Evolutionary conservation across 2,329 filamentous ascomycete genomes (phyloP).

Genomic region (Claviceps maximensis): DNA sequence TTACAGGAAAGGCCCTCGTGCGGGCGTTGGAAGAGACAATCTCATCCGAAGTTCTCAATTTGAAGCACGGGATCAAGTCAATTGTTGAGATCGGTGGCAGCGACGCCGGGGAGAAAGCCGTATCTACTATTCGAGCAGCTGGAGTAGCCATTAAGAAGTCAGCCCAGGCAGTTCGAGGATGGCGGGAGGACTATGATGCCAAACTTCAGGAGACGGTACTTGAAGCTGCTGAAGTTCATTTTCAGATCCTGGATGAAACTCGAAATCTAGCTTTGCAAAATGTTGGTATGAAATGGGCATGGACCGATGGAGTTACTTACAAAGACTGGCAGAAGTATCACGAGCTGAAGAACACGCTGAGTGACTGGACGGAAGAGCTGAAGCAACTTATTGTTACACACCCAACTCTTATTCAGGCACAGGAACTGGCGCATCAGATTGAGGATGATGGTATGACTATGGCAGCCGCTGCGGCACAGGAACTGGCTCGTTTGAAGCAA

Average conservation of each 20-base stretch:
- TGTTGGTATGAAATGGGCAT: constrained; percentile 89
- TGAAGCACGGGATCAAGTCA: constrained; percentile 55
- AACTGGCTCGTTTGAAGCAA: constrained; percentile 69
- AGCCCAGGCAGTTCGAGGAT: constrained; percentile 63
- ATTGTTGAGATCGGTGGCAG: constrained; percentile 38
- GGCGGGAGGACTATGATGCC: constrained; percentile 59
- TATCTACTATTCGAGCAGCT: constrained; percentile 45
- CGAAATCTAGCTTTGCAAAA: constrained; percentile 77
- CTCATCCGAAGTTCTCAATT: constrained; percentile 45
- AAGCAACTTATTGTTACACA: constrained; percentile 64
- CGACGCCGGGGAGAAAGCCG: constrained; percentile 29
- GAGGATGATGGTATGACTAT: constrained; percentile 70
- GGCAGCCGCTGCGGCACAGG: constrained; percentile 65
- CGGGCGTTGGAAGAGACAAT: constrained; percentile 54
- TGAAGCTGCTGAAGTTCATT: constrained; percentile 63
- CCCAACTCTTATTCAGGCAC: constrained; percentile 54
- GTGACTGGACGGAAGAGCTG: constrained; percentile 74
- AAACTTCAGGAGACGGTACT: constrained; percentile 57
- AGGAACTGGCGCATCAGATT: constrained; percentile 52
- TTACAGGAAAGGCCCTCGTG: constrained; percentile 53
- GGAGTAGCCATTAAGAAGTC: constrained; percentile 63
- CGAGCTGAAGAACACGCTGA: constrained; percentile 67
- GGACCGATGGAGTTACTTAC: constrained; percentile 90
- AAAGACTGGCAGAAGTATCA: constrained; percentile 97
- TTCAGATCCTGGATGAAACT: constrained; percentile 71